Evolutionary conservation across 108 stramenopile species (phyloP), one percentile per base, ranked within the genome.

Genomic region (Cyclotella cryptica): DNA sequence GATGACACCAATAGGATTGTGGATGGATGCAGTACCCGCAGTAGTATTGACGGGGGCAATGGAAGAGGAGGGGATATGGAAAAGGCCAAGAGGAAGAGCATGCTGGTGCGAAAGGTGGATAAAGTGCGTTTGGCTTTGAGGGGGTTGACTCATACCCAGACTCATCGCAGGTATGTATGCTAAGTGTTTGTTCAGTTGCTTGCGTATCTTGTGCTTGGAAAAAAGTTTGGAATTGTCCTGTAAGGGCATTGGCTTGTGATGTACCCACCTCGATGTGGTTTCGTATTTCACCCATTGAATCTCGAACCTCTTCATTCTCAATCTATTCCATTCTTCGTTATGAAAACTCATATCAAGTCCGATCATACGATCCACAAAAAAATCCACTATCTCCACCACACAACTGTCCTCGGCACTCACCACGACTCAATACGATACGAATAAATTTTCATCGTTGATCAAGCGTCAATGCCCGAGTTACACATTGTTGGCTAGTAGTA

Each of bases 391-490:
- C 9, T 44, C 61, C 55, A 43, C 27, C 30, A 17, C 41, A 22
- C 26, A 17, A 1, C 22, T 57, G 26, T 62, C n/a, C 41, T 49
- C 60, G 13, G 41, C 42, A 6, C 68, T 19, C 24, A 7, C 39
- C 15, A 11, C 59, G 17, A 42, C 64, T 28, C 55, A 18, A 44
- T 83, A 85, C 73, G 88, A 85, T 51, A 69, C 66, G 3, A 54
- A 42, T 11, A 55, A 60, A 57, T 47, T 84, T 24, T 17, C 35
- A 14, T 30, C 76, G 3, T 65, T 81, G 26, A 70, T 82, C 18
- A 14, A 41, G 46, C 29, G 51, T 45, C 75, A 22, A 15, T 85
- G 66, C 40, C 88, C 79, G 29, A 78, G 66, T n/a, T 87, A 75
- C 60, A 47, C 66, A n/a, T 51, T 77, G 14, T 39, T 87, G 22